Conservation (phyloP, 768 basidiomycete genomes). For the Cyathus striatus region DNA sequence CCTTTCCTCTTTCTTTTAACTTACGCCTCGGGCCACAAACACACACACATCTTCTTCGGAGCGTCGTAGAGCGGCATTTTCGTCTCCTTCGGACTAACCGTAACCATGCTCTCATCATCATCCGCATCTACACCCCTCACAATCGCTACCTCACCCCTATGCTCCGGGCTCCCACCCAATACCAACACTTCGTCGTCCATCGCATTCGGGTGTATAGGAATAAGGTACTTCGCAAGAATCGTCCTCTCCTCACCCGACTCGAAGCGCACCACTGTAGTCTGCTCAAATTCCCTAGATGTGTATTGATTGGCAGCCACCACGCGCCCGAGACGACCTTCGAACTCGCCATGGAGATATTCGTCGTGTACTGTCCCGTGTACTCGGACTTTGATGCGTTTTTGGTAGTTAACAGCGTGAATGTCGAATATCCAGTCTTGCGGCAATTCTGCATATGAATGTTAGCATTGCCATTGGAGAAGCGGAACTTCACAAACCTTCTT, state of each 20-base stretch:
- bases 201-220: slow-evolving; percentile 19
- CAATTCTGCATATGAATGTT: slow-evolving; percentile 17
- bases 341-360: slow-evolving; percentile 31
- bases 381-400: slow-evolving; percentile 32
- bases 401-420: slow-evolving; percentile 17
- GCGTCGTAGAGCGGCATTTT: slow-evolving; percentile 30
- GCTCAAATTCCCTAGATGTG: slow-evolving; percentile 25
- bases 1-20: no score
- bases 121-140: slow-evolving; percentile 35
- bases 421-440: slow-evolving; percentile 39
- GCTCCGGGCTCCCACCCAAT: slow-evolving; percentile 32
- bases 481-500: neutral
- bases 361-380: slow-evolving; percentile 26
- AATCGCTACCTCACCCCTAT: slow-evolving; percentile 39
- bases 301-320: slow-evolving; percentile 25
- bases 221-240: slow-evolving; percentile 22
- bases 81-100: slow-evolving; percentile 31
- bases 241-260: slow-evolving; percentile 20
- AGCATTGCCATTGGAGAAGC: slow-evolving; percentile 2
- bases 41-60: slow-evolving; percentile 25
- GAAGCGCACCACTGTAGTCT: slow-evolving; percentile 28
- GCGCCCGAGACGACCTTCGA: slow-evolving; percentile 22
- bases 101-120: slow-evolving; percentile 21
- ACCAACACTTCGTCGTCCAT: slow-evolving; percentile 45
- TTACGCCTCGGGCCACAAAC: no score